Percentiles rank a stretch among this genome's conserved stretches.
phyloP scores from a whole-genome alignment of 2,329 filamentous ascomycete species.

The Aspergillus bombycis region DNA sequence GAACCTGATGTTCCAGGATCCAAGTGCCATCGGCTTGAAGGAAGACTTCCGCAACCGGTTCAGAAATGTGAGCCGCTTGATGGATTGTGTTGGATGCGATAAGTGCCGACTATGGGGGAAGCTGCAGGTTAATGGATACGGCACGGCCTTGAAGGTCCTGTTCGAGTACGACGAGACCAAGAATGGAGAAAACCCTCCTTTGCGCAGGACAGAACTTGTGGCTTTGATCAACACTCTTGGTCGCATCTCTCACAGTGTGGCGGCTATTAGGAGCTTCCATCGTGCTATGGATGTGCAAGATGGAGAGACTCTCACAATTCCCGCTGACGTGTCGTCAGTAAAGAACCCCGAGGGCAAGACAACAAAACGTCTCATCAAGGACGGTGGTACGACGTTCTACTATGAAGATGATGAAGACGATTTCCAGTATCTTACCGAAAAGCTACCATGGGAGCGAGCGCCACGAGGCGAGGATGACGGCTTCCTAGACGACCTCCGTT shows the following conservation, averaged over 20 bases:
- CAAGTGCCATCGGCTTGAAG: conserved; percentile 71
- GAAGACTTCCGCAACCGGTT: conserved; percentile 98
- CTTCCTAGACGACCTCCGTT: conserved; percentile 60
- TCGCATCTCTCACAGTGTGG: conserved; percentile 78
- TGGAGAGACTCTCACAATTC: conserved; percentile 34
- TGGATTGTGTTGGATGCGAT: conserved; percentile 99
- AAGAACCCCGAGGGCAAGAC: conserved; percentile 21
- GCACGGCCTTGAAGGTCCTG: conserved; percentile 89
- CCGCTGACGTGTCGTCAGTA: conserved; percentile 31
- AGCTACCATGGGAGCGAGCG: conserved; percentile 37
- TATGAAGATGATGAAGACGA: conserved; percentile 46
- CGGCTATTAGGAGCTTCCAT: conserved; percentile 73
- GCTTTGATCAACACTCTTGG: conserved; percentile 93
- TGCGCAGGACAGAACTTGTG: conserved; percentile 89
- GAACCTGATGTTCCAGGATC: conserved; percentile 84
- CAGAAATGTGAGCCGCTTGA: conserved; percentile 91
- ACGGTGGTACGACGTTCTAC: conserved; percentile 39
- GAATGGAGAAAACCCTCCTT: conserved; percentile 65
- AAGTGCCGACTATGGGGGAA: conserved; percentile 99
- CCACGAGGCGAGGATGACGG: conserved; percentile 44
- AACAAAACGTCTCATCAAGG: conserved; percentile 30
- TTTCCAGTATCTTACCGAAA: conserved; percentile 36
- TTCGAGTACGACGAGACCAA: conserved; percentile 84
- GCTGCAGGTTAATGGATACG: conserved; percentile 91
- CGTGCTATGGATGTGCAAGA: conserved; percentile 46